A percentile compares a stretch with the other conserved stretches of the same genome.
Conservation (phyloP, 805 yeast genomes). For the Wickerhamomyces pijperi region DNA sequence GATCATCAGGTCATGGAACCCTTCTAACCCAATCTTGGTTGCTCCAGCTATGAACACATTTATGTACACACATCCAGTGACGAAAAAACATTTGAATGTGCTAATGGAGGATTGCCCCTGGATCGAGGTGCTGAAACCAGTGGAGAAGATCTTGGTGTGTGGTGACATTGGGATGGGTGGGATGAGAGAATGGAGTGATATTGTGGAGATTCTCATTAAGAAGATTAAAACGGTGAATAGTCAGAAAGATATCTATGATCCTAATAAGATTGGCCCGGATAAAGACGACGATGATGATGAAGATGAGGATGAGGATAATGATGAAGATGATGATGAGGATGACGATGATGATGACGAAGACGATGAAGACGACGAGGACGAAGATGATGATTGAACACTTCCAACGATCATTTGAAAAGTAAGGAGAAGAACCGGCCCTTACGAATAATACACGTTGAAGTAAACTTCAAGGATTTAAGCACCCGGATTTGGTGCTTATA, state of each 20-base stretch:
- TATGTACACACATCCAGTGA: slow-evolving; percentile 70
- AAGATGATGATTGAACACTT: slow-evolving; percentile 21
- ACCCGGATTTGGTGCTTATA: too few species aligned
- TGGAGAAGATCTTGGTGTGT: slow-evolving; percentile 67
- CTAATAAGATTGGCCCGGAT: slow-evolving; percentile 33
- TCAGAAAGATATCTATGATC: slow-evolving; percentile 25
- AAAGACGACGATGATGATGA: slow-evolving; percentile 35
- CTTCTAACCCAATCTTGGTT: slow-evolving; percentile 55
- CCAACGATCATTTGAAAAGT: too few species aligned
- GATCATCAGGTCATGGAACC: slow-evolving; percentile 71
- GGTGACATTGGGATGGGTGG: slow-evolving; percentile 92
- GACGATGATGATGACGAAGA: slow-evolving; percentile 31
- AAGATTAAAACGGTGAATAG: slow-evolving; percentile 12
- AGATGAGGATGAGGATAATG: slow-evolving; percentile 27
- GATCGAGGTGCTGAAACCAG: slow-evolving; percentile 66
- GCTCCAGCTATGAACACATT: slow-evolving; percentile 88
- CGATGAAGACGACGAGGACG: slow-evolving; percentile 29
- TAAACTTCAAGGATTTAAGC: too few species aligned
- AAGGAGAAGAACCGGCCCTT: too few species aligned
- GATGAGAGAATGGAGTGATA: slow-evolving; percentile 81
- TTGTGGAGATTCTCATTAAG: slow-evolving; percentile 47
- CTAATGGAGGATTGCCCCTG: slow-evolving; percentile 64
- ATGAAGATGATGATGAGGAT: slow-evolving; percentile 25
- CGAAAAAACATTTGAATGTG: slow-evolving; percentile 56
- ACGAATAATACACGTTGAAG: too few species aligned